These are phyloP conservation scores for Trypanosoma brucei DNA, from an alignment of 208 protist species.

Conservation along the genomic window DNA sequence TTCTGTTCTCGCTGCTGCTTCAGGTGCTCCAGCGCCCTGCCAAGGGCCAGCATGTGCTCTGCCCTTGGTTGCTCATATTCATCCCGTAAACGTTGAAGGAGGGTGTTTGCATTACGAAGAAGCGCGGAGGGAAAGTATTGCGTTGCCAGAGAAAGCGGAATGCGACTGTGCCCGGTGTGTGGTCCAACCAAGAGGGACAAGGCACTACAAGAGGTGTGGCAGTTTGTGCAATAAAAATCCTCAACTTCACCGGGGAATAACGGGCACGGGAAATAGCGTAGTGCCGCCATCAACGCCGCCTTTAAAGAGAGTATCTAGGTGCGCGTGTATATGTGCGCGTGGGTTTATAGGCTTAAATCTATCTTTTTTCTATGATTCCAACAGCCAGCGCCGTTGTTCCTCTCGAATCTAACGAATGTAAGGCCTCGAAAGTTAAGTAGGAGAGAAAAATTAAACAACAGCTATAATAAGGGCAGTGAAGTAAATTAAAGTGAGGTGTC, in stretches of 20 bases:
- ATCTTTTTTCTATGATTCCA: too few relatives aligned
- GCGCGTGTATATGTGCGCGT: background rate
- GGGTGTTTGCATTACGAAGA: conserved; percentile 30
- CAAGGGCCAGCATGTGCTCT: conserved; percentile 27
- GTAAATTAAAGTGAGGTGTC: too few relatives aligned
- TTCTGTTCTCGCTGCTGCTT: conserved; percentile 24
- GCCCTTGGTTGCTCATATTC: conserved; percentile 18
- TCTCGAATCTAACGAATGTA: too few relatives aligned
- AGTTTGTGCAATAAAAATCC: conserved; percentile 63
- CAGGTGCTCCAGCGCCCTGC: conserved; percentile 27
- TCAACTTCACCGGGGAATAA: conserved; percentile 28
- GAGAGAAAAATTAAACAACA: too few relatives aligned
- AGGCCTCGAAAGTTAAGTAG: too few relatives aligned
- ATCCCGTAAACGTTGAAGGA: conserved; percentile 32
- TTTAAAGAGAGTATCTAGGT: conserved; percentile 9
- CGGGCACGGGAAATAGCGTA: conserved; percentile 16
- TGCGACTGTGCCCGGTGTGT: conserved; percentile 61
- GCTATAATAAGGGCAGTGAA: too few relatives aligned
- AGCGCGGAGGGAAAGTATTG: conserved; percentile 40
- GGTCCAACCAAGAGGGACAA: conserved; percentile 57
- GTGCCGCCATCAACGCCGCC: conserved; percentile 3
- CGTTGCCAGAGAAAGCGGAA: conserved; percentile 40
- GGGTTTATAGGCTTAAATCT: too few relatives aligned
- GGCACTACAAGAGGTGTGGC: conserved; percentile 45
- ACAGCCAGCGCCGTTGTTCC: too few relatives aligned